Evolutionary conservation across 805 yeast species (phyloP).

Genomic region (Candida dendrica): DNA sequence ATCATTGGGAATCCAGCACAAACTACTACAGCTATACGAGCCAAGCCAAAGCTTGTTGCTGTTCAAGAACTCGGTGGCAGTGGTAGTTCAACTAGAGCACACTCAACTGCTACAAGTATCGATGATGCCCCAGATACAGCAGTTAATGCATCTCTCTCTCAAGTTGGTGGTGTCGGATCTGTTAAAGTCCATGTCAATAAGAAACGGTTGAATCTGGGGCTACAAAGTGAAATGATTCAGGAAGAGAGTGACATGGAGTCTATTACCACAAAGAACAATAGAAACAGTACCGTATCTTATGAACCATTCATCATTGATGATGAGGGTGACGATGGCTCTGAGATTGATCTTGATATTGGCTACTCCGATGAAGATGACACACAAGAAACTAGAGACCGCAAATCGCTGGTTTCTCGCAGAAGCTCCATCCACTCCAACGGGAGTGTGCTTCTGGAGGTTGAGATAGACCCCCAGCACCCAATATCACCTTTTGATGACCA

Average conservation of each 20-base stretch:
- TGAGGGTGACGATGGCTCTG: too few species aligned
- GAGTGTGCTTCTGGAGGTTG: constrained; percentile 20
- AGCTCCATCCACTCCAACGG: constrained; percentile 7
- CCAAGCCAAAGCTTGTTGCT: constrained; percentile 64
- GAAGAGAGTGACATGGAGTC: constrained; percentile 10
- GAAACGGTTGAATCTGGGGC: constrained; percentile 4
- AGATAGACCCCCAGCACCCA: constrained; percentile 9
- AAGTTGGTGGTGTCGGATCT: constrained; percentile 18
- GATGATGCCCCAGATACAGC: constrained; percentile 19
- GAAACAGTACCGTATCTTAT: constrained; percentile 7
- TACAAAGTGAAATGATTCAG: constrained; percentile 10
- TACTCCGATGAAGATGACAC: constrained; percentile 4
- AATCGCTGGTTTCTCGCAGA: not conserved
- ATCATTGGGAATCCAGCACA: constrained; percentile 31
- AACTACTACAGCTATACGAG: constrained; percentile 67
- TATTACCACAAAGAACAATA: not conserved
- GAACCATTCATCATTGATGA: constrained; percentile 22
- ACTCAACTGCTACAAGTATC: constrained; percentile 13
- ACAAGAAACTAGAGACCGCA: constrained; percentile 1
- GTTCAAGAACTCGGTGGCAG: constrained; percentile 17
- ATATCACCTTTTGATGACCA: constrained; percentile 12
- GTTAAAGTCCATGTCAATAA: constrained; percentile 12
- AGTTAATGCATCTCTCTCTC: constrained; percentile 14
- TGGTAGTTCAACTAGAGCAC: not conserved
- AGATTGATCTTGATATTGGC: constrained; percentile 7